Base-by-base conservation (phyloP, 768 basidiomycete genomes). In the Mycena filopes region DNA sequence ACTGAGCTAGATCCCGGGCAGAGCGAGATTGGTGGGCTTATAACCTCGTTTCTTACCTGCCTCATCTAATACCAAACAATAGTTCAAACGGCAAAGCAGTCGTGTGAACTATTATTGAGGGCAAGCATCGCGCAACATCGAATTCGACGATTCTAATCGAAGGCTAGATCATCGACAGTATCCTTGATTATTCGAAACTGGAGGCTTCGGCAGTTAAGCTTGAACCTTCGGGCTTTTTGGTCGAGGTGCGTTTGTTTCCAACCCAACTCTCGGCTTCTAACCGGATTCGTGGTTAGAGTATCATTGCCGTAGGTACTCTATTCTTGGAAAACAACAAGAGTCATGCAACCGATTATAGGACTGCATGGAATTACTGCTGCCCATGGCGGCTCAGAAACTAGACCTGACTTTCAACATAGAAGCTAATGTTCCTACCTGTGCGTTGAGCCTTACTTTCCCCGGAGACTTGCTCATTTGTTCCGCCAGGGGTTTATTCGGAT, bases 71-170 rank as follows among this genome's bases (percentile, higher is more conserved):
- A 33, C 45, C 11, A 50, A 54, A n/a, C n/a, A 60, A 20, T 63
- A 89, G 90, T 91, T 0, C 88, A 90, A 82, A 93, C 90, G 2
- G 90, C 91, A 1, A 91, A 91, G 68, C 88, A 91, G 70, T 91
- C 89, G 0, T 93, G 91, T 73, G 91, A 92, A 73, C 80, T 92
- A 18, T 76, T 93, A 25, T 76, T 92, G 56, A 91, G 91, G 82
- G 89, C 87, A 69, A 43, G 61, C 28, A 11, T 53, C 46, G 48
- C 2, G 10, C 47, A 18, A 11, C 20, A 4, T 10, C 23, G 20
- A 21, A 47, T 41, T 55, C 49, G 41, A 2, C 4, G 55, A 36
- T 9, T 36, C 68, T 64, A 53, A 71, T 54, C 25, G 40, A 45
- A 28, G 36, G 51, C 13, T 57, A 91, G 89, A 92, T 92, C 73